Evolutionary conservation across 1,284 basidiomycete genomes (phyloP).

Genomic region (Ceratobasidium sp.): DNA sequence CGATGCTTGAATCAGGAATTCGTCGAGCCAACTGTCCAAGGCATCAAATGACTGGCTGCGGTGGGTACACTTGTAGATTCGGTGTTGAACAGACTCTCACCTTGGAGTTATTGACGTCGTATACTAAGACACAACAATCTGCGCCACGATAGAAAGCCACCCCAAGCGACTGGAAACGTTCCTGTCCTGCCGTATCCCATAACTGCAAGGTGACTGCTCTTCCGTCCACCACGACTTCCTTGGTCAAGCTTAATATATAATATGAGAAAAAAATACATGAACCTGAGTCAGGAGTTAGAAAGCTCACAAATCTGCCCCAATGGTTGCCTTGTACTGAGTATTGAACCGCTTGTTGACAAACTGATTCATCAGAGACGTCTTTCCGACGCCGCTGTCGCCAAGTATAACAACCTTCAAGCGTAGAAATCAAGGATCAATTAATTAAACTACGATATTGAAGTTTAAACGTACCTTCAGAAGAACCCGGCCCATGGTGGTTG

Average conservation of each 20-base stretch:
- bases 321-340: constrained; percentile 98
- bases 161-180: constrained; percentile 97
- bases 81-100: constrained; percentile 55
- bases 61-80: not conserved
- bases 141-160: constrained; percentile 99
- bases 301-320: constrained; percentile 86
- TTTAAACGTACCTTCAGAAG: constrained; percentile 87
- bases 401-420: constrained; percentile 96
- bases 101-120: constrained; percentile 98
- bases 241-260: constrained; percentile 76
- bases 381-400: constrained; percentile 97
- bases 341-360: constrained; percentile 99
- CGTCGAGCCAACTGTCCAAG: constrained; percentile 96
- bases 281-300: not conserved
- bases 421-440: not conserved
- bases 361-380: constrained; percentile 99
- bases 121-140: constrained; percentile 98
- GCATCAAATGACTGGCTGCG: constrained; percentile 81
- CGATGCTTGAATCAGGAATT: constrained; percentile 97
- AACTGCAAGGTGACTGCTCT: constrained; percentile 60
- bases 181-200: constrained; percentile 99
- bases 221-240: constrained; percentile 60
- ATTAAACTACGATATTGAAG: not conserved
- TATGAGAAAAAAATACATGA: no score
- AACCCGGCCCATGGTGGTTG: constrained; percentile 79